phyloP scores from a whole-genome alignment of 164 flowering plant genomes.

The Umbellularia californica region DNA sequence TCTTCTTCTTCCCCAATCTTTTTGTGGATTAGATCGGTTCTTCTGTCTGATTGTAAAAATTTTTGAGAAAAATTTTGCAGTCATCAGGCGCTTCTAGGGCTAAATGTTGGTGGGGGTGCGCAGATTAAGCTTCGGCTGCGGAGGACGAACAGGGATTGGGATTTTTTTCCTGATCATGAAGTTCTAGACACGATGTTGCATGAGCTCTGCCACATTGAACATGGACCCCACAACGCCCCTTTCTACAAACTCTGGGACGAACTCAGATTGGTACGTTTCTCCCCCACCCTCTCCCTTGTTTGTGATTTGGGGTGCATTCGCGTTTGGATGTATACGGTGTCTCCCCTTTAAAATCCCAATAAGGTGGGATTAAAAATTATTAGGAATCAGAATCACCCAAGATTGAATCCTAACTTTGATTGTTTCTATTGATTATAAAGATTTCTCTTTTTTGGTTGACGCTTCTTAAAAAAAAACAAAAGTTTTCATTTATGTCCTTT shows the following conservation, averaged over 20 bases:
- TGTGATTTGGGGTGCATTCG: neutral
- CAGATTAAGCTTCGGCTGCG: conserved; percentile 79
- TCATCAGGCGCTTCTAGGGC: conserved; percentile 65
- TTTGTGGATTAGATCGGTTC: neutral
- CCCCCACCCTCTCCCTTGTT: neutral
- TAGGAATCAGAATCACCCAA: too few species aligned
- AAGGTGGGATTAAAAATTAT: neutral
- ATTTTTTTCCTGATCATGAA: conserved; percentile 68
- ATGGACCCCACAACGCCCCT: conserved; percentile 84
- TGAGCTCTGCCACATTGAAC: conserved; percentile 88
- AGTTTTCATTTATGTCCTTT: too few species aligned
- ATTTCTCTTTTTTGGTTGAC: neutral
- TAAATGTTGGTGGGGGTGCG: conserved; percentile 79
- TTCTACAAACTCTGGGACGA: conserved; percentile 98
- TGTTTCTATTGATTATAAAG: neutral
- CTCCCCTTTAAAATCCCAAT: neutral
- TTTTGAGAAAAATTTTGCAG: conserved; percentile 29
- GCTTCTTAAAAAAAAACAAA: neutral
- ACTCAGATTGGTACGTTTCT: conserved; percentile 56
- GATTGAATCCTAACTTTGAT: too few species aligned
- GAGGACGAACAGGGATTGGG: conserved; percentile 62
- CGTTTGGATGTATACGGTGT: neutral
- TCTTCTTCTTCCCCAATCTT: neutral
- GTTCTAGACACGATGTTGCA: conserved; percentile 96
- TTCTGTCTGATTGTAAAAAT: neutral